These are phyloP conservation scores for Teunomyces kruisii DNA, from an alignment of 805 yeast genomes.

Conservation along the genomic window DNA sequence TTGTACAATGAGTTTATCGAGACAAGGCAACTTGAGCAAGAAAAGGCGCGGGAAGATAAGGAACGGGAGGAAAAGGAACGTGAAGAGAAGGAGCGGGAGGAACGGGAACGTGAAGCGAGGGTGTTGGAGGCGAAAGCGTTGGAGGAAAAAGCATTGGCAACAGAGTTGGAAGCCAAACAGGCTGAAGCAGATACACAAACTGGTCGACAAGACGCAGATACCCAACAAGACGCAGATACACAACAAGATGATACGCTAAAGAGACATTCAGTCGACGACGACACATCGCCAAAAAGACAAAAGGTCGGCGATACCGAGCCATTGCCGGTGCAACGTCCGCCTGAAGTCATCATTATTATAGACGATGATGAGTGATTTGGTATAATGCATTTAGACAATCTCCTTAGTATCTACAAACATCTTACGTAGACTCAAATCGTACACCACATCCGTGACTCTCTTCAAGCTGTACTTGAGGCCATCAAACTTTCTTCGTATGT, in stretches of 20 bases:
- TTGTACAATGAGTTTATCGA: constrained; percentile 24
- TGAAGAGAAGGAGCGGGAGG: background rate
- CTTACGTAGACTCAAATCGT: constrained; percentile 18
- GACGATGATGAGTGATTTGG: too few species aligned
- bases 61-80: background rate
- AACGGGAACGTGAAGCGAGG: too few species aligned
- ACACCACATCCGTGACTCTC: constrained; percentile 25
- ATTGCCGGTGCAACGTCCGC: background rate
- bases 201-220: too few species aligned
- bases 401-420: constrained; percentile 6
- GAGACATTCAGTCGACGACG: background rate
- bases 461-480: constrained; percentile 29
- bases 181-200: too few species aligned
- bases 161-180: too few species aligned
- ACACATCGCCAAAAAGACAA: constrained; percentile 7
- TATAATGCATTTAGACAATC: too few species aligned
- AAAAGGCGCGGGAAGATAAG: background rate
- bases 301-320: background rate
- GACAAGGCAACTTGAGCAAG: background rate
- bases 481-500: constrained; percentile 25
- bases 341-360: background rate
- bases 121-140: background rate
- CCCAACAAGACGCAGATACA: too few species aligned
- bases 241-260: too few species aligned
- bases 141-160: background rate